Conservation (phyloP, 192 early-diverging fungal species). For the Helicostylum pulchrum region DNA sequence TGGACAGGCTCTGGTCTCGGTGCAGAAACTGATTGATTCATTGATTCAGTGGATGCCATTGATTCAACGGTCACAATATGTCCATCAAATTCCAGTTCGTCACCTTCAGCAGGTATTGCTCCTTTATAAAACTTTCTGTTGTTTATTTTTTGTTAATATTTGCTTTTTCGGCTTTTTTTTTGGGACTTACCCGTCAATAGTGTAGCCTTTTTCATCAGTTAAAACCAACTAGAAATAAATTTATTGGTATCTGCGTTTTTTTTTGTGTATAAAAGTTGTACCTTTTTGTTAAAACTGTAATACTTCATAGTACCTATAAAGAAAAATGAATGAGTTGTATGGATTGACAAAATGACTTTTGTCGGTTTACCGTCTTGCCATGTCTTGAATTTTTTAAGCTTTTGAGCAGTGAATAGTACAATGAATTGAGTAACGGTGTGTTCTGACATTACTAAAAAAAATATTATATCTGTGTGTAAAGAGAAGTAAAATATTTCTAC, state of each 20-base stretch:
- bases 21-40: background rate
- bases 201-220: conserved; percentile 41
- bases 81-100: conserved; percentile 52
- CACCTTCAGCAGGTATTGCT: conserved; percentile 23
- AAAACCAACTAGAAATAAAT: conserved; percentile 35
- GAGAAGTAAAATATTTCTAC: background rate
- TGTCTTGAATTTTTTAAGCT: conserved; percentile 51
- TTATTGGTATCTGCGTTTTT: background rate
- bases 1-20: too few relatives aligned
- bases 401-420: conserved; percentile 46
- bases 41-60: conserved; percentile 7
- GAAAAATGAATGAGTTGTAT: conserved; percentile 6
- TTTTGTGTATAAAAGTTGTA: background rate
- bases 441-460: conserved; percentile 3
- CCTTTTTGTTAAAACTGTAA: conserved; percentile 27
- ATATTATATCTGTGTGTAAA: background rate
- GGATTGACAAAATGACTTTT: background rate
- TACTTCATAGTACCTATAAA: conserved; percentile 23
- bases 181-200: conserved; percentile 44
- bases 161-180: background rate
- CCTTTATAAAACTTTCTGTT: conserved; percentile 23
- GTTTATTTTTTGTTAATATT: background rate
- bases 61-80: conserved; percentile 46
- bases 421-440: conserved; percentile 15
- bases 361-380: conserved; percentile 46